A percentile compares a stretch with the other conserved stretches of the same genome.
These are phyloP conservation scores for Antarctomyces pellizariae DNA, from an alignment of 495 filamentous ascomycete species.

Conservation along the genomic window DNA sequence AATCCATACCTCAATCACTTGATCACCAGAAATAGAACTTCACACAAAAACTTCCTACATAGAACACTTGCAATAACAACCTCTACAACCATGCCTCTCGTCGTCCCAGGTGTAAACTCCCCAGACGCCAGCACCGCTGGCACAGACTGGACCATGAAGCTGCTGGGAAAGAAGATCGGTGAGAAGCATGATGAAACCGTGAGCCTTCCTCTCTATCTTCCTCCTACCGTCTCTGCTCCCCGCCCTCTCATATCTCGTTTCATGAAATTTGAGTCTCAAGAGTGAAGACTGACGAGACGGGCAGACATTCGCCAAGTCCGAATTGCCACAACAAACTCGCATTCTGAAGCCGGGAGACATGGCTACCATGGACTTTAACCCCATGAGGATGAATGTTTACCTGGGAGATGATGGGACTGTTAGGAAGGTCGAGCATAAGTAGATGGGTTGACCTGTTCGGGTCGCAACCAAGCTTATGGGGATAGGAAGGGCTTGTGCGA, in stretches of 20 bases:
- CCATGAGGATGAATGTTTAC: conserved; percentile 48
- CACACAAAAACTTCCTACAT: background rate
- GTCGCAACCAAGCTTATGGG: too few relatives aligned
- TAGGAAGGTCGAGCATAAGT: conserved; percentile 39
- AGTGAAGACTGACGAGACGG: conserved; percentile 1
- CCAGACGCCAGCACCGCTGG: conserved; percentile 25
- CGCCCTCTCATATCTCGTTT: background rate
- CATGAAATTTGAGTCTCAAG: background rate
- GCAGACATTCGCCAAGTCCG: conserved; percentile 52
- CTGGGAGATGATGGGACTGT: conserved; percentile 49
- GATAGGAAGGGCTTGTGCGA: background rate
- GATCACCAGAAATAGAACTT: background rate
- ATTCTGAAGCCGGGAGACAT: conserved; percentile 39
- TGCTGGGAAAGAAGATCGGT: conserved; percentile 50
- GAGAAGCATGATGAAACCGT: conserved; percentile 26
- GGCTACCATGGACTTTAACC: conserved; percentile 36
- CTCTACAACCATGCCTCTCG: conserved; percentile 48
- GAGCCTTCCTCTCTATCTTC: conserved; percentile 10
- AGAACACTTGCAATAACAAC: conserved; percentile 1
- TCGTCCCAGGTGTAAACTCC: conserved; percentile 47
- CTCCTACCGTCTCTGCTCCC: background rate
- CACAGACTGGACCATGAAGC: conserved; percentile 49
- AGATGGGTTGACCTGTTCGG: too few relatives aligned
- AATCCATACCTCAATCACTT: background rate
- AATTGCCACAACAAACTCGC: conserved; percentile 43